Base-by-base conservation (phyloP, 73 alveolate species). In the Paraurostyla sp. region DNA sequence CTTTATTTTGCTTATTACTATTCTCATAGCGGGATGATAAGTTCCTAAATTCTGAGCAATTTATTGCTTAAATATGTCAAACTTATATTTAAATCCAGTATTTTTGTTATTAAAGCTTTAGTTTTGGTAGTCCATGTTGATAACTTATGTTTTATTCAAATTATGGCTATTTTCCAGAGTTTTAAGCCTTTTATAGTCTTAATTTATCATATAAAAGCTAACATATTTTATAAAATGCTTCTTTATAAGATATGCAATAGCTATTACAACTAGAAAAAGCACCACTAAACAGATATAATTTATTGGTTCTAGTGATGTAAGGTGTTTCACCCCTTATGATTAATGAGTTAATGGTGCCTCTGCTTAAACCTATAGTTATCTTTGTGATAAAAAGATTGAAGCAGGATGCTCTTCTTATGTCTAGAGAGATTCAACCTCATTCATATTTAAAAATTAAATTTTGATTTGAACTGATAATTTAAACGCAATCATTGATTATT, bases 361-460 rank as follows among this genome's bases (percentile, higher is more conserved):
- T 7, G 82, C 82, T 38, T 65, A 20, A 25, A 60, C 78, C 30
- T 27, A 60, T 16, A 7, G 2, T 22, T n/a, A 7, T 27, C 15
- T 16, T 3, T 60, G 13, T 60, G 78, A 16, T 7, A 30, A 2
- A 23, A 22, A 60, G 13, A 11, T 9, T 7, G 50, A 60, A 25
- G 45, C 22, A 60, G n/a, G n/a, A n/a, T n/a, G n/a, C n/a, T n/a
- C n/a, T n/a, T n/a, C n/a, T n/a, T n/a, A n/a, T n/a, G n/a, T n/a
- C n/a, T 27, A 27, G 22, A 60, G 32, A 60, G 30, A 60, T 45
- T 32, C 78, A 27, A 27, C 32, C 48, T 60, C 78, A 30, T 60
- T 60, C 78, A 60, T 60, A 60, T 60, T 60, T 60, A 25, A 60
- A 60, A 60, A 16, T 60, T 60, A 7, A 60, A 60, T 30, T 60